Evolutionary conservation across 495 filamentous ascomycete species (phyloP), one percentile per base, ranked within the genome.

Genomic region (Tuber indicum): DNA sequence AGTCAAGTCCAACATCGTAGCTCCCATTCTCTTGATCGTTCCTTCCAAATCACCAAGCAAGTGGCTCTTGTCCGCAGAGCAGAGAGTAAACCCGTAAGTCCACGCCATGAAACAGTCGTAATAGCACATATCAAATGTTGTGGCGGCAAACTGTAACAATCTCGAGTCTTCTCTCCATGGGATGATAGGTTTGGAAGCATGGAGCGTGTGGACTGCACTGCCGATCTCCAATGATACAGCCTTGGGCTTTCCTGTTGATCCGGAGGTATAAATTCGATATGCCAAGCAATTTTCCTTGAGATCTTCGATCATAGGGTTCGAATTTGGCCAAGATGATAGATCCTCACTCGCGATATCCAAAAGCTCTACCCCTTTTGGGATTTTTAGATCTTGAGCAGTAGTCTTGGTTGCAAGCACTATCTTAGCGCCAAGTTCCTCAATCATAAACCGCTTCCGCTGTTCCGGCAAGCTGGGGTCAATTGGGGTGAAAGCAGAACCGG

Each of bases 81-180:
- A 86, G 42, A 86, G 81, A 47, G 83, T 81, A 71, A 86, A 85
- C 19, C 85, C 85, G 47, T 83, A 86, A 45, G 79, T 78, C 85
- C 85, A 86, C n/a, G 85, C 85, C 77, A 86, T 81, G 72, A 86
- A 86, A 77, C 85, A 85, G 73, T 86, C 85, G 72, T 85, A 86
- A 62, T 86, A 86, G 72, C 85, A 86, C 85, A 86, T 86, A 73
- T 86, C 85, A 76, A 86, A 86, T n/a, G 85, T 86, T 12, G 81
- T 84, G n/a, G 85, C 85, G 39, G 85, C 85, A 75, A 85, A 86
- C 43, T 86, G 85, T 4, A 86, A 73, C 23, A 86, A 72, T 70
- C 82, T 77, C 49, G 84, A 84, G 44, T 75, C 72, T 14, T 71
- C 36, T 8, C 81, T 83, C 85, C 85, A 86, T 16, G 84, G 85